Conservation (phyloP, 768 basidiomycete species). For the Austroboletus festivus region DNA sequence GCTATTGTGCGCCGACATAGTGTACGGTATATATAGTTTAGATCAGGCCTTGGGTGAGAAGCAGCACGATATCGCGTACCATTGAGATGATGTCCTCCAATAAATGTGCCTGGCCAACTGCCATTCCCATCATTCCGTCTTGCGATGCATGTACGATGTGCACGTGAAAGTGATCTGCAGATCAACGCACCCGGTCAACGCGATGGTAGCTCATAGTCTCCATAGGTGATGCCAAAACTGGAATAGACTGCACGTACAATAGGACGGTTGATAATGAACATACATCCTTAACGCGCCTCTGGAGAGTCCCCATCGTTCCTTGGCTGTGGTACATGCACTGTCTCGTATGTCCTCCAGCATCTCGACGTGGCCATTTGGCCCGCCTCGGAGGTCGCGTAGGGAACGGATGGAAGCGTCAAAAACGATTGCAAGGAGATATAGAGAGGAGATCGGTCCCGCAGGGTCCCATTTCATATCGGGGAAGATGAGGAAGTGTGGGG, state of each 20-base stretch:
- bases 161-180: slow-evolving; percentile 92
- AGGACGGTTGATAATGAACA: slow-evolving; percentile 94
- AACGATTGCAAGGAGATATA: slow-evolving; percentile 84
- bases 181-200: neutral
- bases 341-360: slow-evolving; percentile 65
- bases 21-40: too few species aligned
- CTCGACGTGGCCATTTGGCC: slow-evolving; percentile 50
- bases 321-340: slow-evolving; percentile 50
- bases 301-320: slow-evolving; percentile 63
- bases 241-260: slow-evolving; percentile 59
- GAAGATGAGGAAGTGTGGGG: slow-evolving; percentile 68
- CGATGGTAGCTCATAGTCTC: too few species aligned
- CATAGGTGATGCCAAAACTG: too few species aligned
- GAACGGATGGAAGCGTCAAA: slow-evolving; percentile 60
- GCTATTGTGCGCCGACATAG: too few species aligned
- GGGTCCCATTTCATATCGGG: slow-evolving; percentile 99
- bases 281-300: slow-evolving; percentile 69
- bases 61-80: slow-evolving; percentile 39
- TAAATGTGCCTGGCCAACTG: slow-evolving; percentile 88
- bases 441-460: slow-evolving; percentile 52
- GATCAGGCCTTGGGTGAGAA: too few species aligned
- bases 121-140: slow-evolving; percentile 59
- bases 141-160: slow-evolving; percentile 82
- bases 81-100: slow-evolving; percentile 89
- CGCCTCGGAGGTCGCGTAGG: slow-evolving; percentile 65